Base-by-base conservation (phyloP, 306 rosid genomes). In the Prosopis cineraria region DNA sequence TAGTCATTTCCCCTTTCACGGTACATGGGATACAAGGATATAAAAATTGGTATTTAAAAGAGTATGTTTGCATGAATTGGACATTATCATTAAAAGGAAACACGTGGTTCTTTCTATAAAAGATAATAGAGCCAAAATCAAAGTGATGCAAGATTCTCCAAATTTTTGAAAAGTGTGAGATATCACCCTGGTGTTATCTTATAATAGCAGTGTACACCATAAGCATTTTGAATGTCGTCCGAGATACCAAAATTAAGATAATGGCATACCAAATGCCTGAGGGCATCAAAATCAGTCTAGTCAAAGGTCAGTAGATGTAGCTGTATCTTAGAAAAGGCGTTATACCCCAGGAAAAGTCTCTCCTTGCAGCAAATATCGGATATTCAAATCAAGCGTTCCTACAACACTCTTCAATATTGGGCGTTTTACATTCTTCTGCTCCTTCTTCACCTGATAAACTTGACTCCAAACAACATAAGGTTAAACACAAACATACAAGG, bases 291-390 rank as follows among this genome's bases (percentile, higher is more conserved):
- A 68, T 50, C 40, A 52, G 27, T 55, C 48, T 77, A 72, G 67
- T 50, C 53, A 67, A n/a, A n/a, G 79, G 72, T 47, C 19, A 39
- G 67, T 39, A 60, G 20, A 70, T 17, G 52, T 5, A 68, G 65
- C 36, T 27, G 67, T 37, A 60, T 10, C 60, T 78, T 19, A 74
- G 37, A 78, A 76, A 72, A 41, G 14, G 50, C 55, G 36, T 9
- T 22, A 33, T 86, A 93, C 97, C 91, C 96, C 88, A 13, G 96
- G 96, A 86, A 86, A 89, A 44, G 84, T 88, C 86, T 90, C 96
- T 80, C 93, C 94, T 13, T 69, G 86, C 79, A 82, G 74, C 90
- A 88, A 60, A 84, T 85, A 82, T 55, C 83, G 84, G 64, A 82
- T 77, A 87, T 80, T 84, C 89, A 93, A 79, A 80, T 93, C 98